Conservation (phyloP, 352 stramenopile species). For the Pythium insidiosum region DNA sequence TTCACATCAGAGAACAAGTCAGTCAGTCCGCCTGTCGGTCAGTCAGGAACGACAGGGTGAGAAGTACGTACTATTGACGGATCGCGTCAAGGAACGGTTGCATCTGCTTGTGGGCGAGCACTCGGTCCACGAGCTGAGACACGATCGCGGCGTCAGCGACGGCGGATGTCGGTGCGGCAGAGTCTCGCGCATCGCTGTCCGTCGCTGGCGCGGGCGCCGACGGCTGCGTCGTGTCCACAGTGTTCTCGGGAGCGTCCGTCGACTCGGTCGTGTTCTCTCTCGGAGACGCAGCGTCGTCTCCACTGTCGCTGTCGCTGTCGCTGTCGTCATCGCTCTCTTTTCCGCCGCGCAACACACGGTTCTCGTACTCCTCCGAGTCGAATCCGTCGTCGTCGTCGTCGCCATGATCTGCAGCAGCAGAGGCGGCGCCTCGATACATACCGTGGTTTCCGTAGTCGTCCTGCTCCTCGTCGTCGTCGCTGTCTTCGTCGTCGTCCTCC, state of each 20-base stretch:
- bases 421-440: slow-evolving; percentile 16
- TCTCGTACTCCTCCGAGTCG: slow-evolving; percentile 34
- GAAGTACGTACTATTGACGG: slow-evolving; percentile 22
- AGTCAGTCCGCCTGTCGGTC: background rate
- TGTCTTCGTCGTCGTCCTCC: slow-evolving; percentile 12
- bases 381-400: slow-evolving; percentile 27
- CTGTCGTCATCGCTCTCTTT: slow-evolving; percentile 4
- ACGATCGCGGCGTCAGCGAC: slow-evolving; percentile 11
- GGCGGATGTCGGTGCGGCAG: background rate
- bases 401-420: too few relatives aligned
- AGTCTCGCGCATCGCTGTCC: background rate
- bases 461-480: slow-evolving; percentile 13
- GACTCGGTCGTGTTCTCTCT: background rate
- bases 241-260: too few relatives aligned
- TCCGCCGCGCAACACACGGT: slow-evolving; percentile 4
- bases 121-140: slow-evolving; percentile 37
- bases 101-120: slow-evolving; percentile 69
- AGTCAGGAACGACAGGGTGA: too few relatives aligned
- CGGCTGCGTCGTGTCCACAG: too few relatives aligned
- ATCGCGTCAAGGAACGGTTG: slow-evolving; percentile 54
- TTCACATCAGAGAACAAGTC: background rate
- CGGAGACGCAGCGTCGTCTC: background rate
- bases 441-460: slow-evolving; percentile 10
- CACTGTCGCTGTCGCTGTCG: background rate
- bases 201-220: background rate